phyloP scores from a whole-genome alignment of 1,284 basidiomycete genomes.

The Sporisorium iseilematis-ciliati region DNA sequence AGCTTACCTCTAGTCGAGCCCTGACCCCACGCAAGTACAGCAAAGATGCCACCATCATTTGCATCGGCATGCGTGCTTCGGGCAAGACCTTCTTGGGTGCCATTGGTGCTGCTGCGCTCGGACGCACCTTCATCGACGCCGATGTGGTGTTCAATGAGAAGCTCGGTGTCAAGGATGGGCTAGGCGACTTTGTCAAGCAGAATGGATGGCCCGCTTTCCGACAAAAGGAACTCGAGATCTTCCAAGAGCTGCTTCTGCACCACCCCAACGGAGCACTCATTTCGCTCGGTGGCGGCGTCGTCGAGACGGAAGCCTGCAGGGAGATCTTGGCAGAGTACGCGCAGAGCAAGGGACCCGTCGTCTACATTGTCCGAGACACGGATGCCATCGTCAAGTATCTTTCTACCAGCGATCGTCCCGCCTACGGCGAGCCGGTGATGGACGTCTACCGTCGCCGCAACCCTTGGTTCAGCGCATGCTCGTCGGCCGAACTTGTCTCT shows the following conservation, averaged over 20 bases:
- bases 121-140: constrained; percentile 87
- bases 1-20: constrained; percentile 32
- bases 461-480: constrained; percentile 89
- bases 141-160: constrained; percentile 83
- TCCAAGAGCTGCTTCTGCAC: constrained; percentile 68
- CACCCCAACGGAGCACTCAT: constrained; percentile 71
- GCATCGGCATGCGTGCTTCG: constrained; percentile 96
- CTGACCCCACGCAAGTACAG: constrained; percentile 68
- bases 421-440: constrained; percentile 77
- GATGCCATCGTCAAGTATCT: constrained; percentile 84
- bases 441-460: constrained; percentile 86
- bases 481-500: constrained; percentile 87
- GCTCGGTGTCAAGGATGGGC: constrained; percentile 71
- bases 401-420: constrained; percentile 83
- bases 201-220: constrained; percentile 85
- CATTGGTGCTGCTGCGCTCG: constrained; percentile 80
- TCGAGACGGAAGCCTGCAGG: constrained; percentile 79
- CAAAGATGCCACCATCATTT: constrained; percentile 78
- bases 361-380: constrained; percentile 79
- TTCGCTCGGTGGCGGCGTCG: constrained; percentile 94
- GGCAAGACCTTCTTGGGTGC: constrained; percentile 92
- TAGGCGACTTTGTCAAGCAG: constrained; percentile 82
- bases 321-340: constrained; percentile 80
- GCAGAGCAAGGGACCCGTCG: constrained; percentile 75
- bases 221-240: constrained; percentile 69